Base-by-base conservation (phyloP, 352 stramenopile species). In the Phytophthora brassicae region DNA sequence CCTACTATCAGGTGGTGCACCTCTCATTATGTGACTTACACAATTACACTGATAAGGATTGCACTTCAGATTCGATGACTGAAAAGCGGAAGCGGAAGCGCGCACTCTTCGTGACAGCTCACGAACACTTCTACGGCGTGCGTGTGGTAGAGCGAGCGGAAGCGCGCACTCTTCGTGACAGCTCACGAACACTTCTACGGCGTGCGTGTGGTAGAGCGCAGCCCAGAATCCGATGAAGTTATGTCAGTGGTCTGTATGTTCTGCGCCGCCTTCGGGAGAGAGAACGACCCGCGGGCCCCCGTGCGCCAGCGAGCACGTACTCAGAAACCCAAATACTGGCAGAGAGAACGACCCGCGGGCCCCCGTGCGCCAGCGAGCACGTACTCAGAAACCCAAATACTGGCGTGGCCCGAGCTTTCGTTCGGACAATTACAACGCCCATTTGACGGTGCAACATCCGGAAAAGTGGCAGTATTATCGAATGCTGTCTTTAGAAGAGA, bases 371-470 rank as follows among this genome's bases (percentile, higher is more conserved):
- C 45, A 35, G 20, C 51, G 57, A 9, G 64, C 64, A 1, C 57
- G 58, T 13, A 68, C 64, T 0, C 58, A 57, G 28, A 67, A 49
- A 19, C 24, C 44, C 26, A 71, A 71, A 9, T 71, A 63, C 53
- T 71, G 64, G 64, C 7, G 38, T 16, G 64, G 50, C 4, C 64
- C 64, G 5, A 50, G 52, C 39, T 71, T 71, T 33, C 64, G 64
- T 24, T 57, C 58, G 4, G 57, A 71, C 51, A 68, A 71, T 33
- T 71, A 71, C 64, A 67, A 63, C 51, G 67, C 64, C 14, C 64
- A 71, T 17, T 9, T 71, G 16, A 29, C 16, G 11, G 45, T 39
- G 39, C 52, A 64, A 16, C 64, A 71, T 19, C 64, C 64, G 12
- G 9, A 23, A 9, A 36, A 51, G 2, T 71, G 64, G 64, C 13